Evolutionary conservation across 768 basidiomycete species (phyloP).

Genomic region (Boletus subparvulus): DNA sequence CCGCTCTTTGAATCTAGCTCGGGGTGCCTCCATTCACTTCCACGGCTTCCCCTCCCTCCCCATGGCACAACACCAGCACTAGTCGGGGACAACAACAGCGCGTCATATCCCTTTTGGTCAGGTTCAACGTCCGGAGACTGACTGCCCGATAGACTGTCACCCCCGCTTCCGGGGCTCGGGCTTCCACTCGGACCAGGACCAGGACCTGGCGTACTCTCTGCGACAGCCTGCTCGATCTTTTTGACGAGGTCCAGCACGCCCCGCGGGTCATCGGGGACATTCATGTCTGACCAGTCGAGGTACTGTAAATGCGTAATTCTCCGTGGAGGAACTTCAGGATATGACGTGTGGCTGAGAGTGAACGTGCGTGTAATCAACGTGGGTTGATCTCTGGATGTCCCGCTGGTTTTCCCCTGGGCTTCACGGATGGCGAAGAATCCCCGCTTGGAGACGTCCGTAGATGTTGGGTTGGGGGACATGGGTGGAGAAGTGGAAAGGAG

Average conservation of each 20-base stretch:
- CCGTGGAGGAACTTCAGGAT: conserved; percentile 61
- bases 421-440: conserved; percentile 41
- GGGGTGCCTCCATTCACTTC: conserved; percentile 32
- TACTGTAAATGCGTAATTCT: conserved; percentile 87
- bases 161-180: conserved; percentile 20
- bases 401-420: conserved; percentile 6
- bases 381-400: conserved; percentile 16
- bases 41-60: conserved; percentile 7
- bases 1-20: conserved; percentile 57
- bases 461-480: conserved; percentile 36
- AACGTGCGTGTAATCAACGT: conserved; percentile 61
- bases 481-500: conserved; percentile 46
- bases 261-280: conserved; percentile 82
- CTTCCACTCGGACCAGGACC: conserved; percentile 24
- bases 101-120: conserved; percentile 3
- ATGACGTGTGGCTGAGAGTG: conserved; percentile 59
- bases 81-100: conserved; percentile 19
- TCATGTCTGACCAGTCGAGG: conserved; percentile 95
- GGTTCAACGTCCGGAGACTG: conserved; percentile 17
- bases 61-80: conserved; percentile 2
- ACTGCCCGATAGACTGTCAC: conserved; percentile 15
- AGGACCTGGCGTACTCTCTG: conserved; percentile 31
- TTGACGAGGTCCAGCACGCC: conserved; percentile 73
- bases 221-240: conserved; percentile 50
- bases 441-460: conserved; percentile 17